phyloP scores from a whole-genome alignment of 345 rosid genomes.

The Garcia nutans region DNA sequence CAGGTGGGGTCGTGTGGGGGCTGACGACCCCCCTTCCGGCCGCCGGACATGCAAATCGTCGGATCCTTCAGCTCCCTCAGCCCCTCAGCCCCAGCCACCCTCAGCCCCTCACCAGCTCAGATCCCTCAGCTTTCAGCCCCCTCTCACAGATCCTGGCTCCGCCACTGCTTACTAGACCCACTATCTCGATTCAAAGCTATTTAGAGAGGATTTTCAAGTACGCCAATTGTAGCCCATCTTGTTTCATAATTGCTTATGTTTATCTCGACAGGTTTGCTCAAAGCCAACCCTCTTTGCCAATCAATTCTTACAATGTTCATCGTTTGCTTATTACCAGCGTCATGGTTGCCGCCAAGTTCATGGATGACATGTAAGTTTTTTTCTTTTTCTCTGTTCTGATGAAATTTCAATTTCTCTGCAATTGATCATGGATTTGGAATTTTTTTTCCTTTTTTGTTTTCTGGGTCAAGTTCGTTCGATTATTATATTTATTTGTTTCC shows the following conservation, averaged over 20 bases:
- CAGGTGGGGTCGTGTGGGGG: too few relatives aligned
- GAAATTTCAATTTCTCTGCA: neutral
- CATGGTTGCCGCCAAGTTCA: constrained; percentile 82
- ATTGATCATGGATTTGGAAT: neutral
- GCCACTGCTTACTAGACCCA: too few relatives aligned
- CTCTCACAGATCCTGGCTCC: too few relatives aligned
- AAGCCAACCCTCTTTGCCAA: constrained; percentile 68
- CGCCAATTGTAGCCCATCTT: constrained; percentile 86
- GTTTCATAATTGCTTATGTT: constrained; percentile 82
- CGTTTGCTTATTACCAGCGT: constrained; percentile 87
- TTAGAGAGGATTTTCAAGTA: constrained; percentile 81
- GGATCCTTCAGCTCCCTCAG: too few relatives aligned
- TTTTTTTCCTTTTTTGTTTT: neutral
- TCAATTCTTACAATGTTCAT: constrained; percentile 82
- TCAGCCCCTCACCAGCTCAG: too few relatives aligned
- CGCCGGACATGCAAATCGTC: too few relatives aligned
- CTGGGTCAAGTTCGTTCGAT: too few relatives aligned
- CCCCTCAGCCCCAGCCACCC: too few relatives aligned
- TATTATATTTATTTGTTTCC: neutral
- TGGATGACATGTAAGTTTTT: constrained; percentile 82
- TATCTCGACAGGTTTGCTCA: constrained; percentile 83
- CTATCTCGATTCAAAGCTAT: constrained; percentile 71
- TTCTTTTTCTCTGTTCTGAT: neutral
- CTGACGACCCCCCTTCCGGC: too few relatives aligned
- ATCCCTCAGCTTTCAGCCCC: too few relatives aligned